Conservation (phyloP, 106 monocot genomes). For the Alisma plantagoaquatica region DNA sequence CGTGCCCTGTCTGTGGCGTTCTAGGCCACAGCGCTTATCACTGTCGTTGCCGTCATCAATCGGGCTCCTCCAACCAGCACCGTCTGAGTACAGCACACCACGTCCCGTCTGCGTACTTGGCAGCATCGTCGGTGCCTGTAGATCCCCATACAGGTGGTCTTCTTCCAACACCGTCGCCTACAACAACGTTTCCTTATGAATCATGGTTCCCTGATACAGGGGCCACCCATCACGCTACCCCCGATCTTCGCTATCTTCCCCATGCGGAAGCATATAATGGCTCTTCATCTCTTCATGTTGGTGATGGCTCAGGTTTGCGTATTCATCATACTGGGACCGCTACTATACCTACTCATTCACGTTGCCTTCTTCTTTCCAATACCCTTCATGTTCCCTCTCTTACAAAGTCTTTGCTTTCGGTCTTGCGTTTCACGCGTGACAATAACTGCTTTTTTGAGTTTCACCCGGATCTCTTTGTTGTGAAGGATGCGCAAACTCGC, state of each 20-base stretch:
- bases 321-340: too few species aligned
- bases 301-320: too few species aligned
- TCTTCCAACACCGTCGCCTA: background rate
- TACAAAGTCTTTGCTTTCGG: background rate
- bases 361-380: too few species aligned
- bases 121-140: background rate
- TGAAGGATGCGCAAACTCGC: background rate
- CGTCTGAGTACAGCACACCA: too few species aligned
- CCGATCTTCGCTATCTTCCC: background rate
- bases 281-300: background rate
- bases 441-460: background rate
- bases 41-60: too few species aligned
- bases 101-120: background rate
- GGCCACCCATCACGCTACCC: slow-evolving; percentile 4
- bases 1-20: background rate
- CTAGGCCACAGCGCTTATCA: background rate
- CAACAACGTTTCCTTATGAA: too few species aligned
- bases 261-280: background rate
- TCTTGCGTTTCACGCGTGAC: background rate
- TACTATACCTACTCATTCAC: too few species aligned
- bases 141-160: background rate
- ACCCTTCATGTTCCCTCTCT: background rate
- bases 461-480: background rate
- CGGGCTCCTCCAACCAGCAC: too few species aligned
- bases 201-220: slow-evolving; percentile 4